Conservation (phyloP, 805 yeast species). For the Jamesozyma piceae region DNA sequence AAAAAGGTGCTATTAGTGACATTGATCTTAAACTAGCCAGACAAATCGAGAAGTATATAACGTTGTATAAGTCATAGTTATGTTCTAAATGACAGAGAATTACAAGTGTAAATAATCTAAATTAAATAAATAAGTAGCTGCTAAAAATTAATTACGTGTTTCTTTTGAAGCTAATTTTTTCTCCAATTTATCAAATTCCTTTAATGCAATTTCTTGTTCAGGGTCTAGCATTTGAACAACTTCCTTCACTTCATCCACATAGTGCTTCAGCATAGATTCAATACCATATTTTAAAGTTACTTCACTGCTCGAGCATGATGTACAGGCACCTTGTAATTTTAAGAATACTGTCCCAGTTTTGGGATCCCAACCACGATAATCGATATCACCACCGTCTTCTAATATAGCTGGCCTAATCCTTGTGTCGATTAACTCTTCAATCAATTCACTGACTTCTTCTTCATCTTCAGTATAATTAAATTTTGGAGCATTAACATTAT, state of each 20-base stretch:
- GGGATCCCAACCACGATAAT: slow-evolving; percentile 76
- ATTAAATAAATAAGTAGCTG: neutral
- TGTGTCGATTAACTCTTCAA: slow-evolving; percentile 85
- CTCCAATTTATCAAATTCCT: slow-evolving; percentile 81
- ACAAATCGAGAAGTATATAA: slow-evolving; percentile 33
- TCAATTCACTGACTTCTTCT: slow-evolving; percentile 75
- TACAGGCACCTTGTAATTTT: slow-evolving; percentile 91
- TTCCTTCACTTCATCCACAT: slow-evolving; percentile 87
- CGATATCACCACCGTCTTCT: slow-evolving; percentile 97
- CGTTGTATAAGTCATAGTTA: slow-evolving; percentile 8
- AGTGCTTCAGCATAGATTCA: slow-evolving; percentile 93
- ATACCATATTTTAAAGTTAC: slow-evolving; percentile 93
- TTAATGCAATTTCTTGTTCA: slow-evolving; percentile 61
- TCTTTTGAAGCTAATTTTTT: slow-evolving; percentile 34
- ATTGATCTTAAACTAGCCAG: slow-evolving; percentile 52
- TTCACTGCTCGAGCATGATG: slow-evolving; percentile 82
- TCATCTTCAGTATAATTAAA: slow-evolving; percentile 47
- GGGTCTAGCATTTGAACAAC: slow-evolving; percentile 85
- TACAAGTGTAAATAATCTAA: slow-evolving; percentile 1
- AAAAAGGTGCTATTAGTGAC: slow-evolving; percentile 36
- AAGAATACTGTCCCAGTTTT: slow-evolving; percentile 81
- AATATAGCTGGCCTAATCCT: slow-evolving; percentile 95
- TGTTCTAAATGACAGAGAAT: neutral
- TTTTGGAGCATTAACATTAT: slow-evolving; percentile 24
- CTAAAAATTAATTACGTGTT: neutral